These are phyloP conservation scores for Aspergillus clavatus DNA, from an alignment of 2,329 filamentous ascomycete genomes.

Conservation along the genomic window DNA sequence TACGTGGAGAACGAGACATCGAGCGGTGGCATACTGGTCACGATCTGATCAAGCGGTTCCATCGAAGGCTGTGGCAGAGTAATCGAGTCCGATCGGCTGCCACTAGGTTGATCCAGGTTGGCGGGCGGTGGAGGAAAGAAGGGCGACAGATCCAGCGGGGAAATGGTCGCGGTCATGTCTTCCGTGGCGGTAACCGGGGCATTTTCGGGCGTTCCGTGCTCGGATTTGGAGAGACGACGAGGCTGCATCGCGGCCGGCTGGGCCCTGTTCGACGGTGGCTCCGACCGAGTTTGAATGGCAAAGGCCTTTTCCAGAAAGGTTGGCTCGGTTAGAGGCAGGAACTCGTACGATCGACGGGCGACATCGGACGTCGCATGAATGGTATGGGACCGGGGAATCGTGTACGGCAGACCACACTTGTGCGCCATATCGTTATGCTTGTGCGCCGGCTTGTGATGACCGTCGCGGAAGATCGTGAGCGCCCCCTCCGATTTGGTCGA, in stretches of 20 bases:
- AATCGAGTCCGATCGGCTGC: constrained; percentile 19
- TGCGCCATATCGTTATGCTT: constrained; percentile 62
- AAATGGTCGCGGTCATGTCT: constrained; percentile 20
- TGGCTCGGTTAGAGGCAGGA: constrained; percentile 41
- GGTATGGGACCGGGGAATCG: constrained; percentile 53
- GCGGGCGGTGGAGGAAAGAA: constrained; percentile 26
- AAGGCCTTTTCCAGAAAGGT: constrained; percentile 29
- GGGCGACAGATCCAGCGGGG: constrained; percentile 29
- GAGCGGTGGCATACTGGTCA: constrained; percentile 34
- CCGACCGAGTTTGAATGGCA: constrained; percentile 22
- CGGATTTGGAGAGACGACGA: constrained; percentile 34
- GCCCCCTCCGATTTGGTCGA: constrained; percentile 56
- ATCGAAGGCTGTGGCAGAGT: constrained; percentile 28
- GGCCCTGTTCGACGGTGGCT: constrained; percentile 28
- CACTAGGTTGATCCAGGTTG: constrained; percentile 21
- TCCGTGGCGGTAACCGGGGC: constrained; percentile 25
- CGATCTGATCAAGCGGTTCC: constrained; percentile 33
- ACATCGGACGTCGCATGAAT: constrained; percentile 44
- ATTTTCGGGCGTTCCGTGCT: constrained; percentile 45
- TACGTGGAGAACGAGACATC: constrained; percentile 38
- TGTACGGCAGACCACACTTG: constrained; percentile 59
- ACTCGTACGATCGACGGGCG: constrained; percentile 50
- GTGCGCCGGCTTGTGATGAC: constrained; percentile 61
- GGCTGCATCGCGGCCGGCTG: constrained; percentile 23
- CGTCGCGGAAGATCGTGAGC: constrained; percentile 58